A percentile compares a stretch with the other conserved stretches of the same genome.
Evolutionary conservation across 2,329 filamentous ascomycete species (phyloP).

Genomic region (Periglandula ipomoeae): DNA sequence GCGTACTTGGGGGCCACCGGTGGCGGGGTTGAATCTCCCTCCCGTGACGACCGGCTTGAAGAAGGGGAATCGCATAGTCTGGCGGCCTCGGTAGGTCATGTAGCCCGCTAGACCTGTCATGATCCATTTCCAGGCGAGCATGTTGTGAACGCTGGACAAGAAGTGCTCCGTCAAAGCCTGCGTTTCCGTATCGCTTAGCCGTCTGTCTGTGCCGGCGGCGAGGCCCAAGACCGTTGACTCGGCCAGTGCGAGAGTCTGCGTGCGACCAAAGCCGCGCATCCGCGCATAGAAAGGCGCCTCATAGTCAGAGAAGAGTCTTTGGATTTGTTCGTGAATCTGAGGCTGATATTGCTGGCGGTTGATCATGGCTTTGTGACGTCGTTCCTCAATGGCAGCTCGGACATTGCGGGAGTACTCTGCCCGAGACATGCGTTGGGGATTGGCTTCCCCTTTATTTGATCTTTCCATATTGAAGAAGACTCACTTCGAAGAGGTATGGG

Average conservation of each 20-base stretch:
- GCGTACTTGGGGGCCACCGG: conserved; percentile 18
- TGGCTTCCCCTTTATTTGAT: conserved; percentile 18
- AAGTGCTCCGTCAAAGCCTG: conserved; percentile 26
- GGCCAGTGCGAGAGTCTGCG: conserved; percentile 19
- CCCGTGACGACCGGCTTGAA: conserved; percentile 23
- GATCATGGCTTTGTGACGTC: conserved; percentile 19
- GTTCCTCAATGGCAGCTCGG: conserved; percentile 23
- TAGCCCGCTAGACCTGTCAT: conserved; percentile 15
- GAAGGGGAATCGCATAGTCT: conserved; percentile 31
- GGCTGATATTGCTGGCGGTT: conserved; percentile 21
- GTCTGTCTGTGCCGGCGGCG: conserved; percentile 19
- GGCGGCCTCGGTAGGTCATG: conserved; percentile 19
- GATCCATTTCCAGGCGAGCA: conserved; percentile 20
- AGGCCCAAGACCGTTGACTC: conserved; percentile 19
- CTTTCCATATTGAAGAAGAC: conserved; percentile 11
- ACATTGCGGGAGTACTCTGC: conserved; percentile 15
- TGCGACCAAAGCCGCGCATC: conserved; percentile 18
- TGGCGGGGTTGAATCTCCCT: conserved; percentile 20
- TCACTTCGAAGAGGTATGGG: neutral
- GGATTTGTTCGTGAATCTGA: conserved; percentile 21
- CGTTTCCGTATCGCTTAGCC: conserved; percentile 26
- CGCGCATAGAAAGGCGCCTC: conserved; percentile 23
- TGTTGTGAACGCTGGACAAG: conserved; percentile 21
- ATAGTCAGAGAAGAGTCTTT: conserved; percentile 23
- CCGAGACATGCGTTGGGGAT: conserved; percentile 12